Base-by-base conservation (phyloP, 768 basidiomycete genomes). In the Boletus huronensis region DNA sequence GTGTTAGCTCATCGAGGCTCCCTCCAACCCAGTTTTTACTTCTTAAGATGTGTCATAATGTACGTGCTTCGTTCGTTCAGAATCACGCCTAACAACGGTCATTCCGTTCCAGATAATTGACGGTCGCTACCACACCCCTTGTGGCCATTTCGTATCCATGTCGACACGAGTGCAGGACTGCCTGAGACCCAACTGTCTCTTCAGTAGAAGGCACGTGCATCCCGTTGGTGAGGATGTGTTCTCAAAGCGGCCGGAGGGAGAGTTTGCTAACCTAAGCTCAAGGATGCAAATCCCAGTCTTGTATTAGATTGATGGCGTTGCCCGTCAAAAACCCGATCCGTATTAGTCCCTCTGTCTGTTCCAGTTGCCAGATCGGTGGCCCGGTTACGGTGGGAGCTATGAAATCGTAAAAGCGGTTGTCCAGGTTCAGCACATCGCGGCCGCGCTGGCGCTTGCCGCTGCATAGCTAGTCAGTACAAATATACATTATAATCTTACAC, bases 131-230 rank as follows among this genome's bases (percentile, higher is more conserved):
- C 81, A 88, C 72, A 81, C 82, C 16, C 68, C 71, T 50, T 90
- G 88, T 69, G 79, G 81, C 9, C 87, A 90, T 69, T 90, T 90
- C 69, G 73, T 82, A 54, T 79, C 82, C 50, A 85, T 90, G 82
- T 80, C 84, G 41, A 87, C 87, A 19, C 79, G 76, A 52, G 69
- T 79, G 45, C 81, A 87, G 62, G 88, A 90, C 64, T 90, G 88
- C 60, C 67, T 82, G 43, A 74, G 75, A 56, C 65, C 74, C 4
- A 80, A 84, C 60, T 90, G 88, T 69, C 69, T 88, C 58, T 90
- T 90, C 69, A 90, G 88, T 66, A 68, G 73, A 64, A 75, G 84
- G 55, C 88, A 90, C 58, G 62, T 68, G 17, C 85, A 87, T 65
- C 73, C 70, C 47, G 68, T 76, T 49, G 82, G 86, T 85, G 59